These are phyloP conservation scores for Termitomyces sp. DNA, from an alignment of 1,284 basidiomycete genomes.

Conservation along the genomic window DNA sequence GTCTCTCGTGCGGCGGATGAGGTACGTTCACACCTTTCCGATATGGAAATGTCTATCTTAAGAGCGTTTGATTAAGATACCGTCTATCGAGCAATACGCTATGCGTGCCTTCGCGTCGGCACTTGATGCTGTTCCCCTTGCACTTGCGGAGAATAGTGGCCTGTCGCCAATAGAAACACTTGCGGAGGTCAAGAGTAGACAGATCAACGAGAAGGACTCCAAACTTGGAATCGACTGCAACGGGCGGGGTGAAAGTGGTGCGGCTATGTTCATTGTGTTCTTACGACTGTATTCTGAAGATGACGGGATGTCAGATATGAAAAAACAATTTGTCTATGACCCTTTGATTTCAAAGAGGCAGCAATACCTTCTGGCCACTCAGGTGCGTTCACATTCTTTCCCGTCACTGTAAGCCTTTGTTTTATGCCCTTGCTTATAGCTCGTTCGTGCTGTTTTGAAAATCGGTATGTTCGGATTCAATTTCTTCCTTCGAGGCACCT, in stretches of 20 bases:
- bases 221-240: constrained; percentile 93
- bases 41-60: background rate
- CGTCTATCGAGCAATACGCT: constrained; percentile 97
- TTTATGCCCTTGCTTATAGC: constrained; percentile 27
- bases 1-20: constrained; percentile 94
- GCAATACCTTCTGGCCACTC: constrained; percentile 95
- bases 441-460: constrained; percentile 70
- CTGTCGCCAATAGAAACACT: constrained; percentile 95
- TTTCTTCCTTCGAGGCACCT: background rate
- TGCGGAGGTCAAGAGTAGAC: constrained; percentile 89
- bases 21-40: constrained; percentile 35
- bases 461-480: constrained; percentile 46
- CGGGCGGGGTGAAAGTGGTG: constrained; percentile 81
- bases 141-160: constrained; percentile 96
- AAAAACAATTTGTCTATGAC: constrained; percentile 94
- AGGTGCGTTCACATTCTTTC: constrained; percentile 45
- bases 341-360: constrained; percentile 97
- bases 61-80: constrained; percentile 51
- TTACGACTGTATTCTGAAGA: background rate
- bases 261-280: constrained; percentile 22
- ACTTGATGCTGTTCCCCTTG: constrained; percentile 89
- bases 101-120: constrained; percentile 98
- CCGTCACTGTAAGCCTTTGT: background rate
- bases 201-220: constrained; percentile 85
- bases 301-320: constrained; percentile 75